A percentile compares a stretch with the other conserved stretches of the same genome.
These are phyloP conservation scores for Turnera subulata DNA, from an alignment of 345 rosid genomes.

Conservation along the genomic window DNA sequence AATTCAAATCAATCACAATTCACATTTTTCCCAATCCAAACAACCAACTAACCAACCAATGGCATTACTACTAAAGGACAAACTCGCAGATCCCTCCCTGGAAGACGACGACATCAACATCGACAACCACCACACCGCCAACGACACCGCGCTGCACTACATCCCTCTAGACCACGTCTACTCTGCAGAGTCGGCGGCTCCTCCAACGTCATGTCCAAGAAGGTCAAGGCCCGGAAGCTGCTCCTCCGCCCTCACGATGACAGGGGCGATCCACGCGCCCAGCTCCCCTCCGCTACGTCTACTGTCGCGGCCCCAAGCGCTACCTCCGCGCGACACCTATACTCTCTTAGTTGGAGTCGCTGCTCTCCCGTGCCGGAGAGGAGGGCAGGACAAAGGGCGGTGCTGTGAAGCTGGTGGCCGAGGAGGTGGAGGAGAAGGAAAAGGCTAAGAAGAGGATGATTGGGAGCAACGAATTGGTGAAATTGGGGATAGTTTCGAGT, in stretches of 20 bases:
- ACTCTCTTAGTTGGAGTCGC: conserved; percentile 36
- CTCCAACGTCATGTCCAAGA: conserved; percentile 55
- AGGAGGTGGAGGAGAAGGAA: conserved; percentile 3
- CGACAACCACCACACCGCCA: conserved; percentile 24
- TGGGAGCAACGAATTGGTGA: conserved; percentile 56
- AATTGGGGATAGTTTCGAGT: conserved; percentile 57
- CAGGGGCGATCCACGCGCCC: background rate
- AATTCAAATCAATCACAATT: too few relatives aligned
- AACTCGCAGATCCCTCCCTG: background rate
- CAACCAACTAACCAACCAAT: too few relatives aligned
- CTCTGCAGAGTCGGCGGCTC: conserved; percentile 56
- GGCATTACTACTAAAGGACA: background rate
- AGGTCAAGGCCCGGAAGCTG: conserved; percentile 73
- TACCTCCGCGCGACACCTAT: conserved; percentile 8
- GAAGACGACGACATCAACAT: conserved; percentile 29
- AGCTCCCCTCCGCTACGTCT: conserved; percentile 49
- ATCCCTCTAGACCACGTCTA: conserved; percentile 67
- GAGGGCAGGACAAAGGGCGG: conserved; percentile 32
- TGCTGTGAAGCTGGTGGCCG: conserved; percentile 17
- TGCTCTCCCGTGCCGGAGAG: conserved; percentile 18
- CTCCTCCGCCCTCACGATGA: conserved; percentile 25
- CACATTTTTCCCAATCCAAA: too few relatives aligned
- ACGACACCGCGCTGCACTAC: conserved; percentile 48
- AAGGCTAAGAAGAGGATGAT: conserved; percentile 37
- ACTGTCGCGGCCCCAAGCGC: conserved; percentile 51